Conservation (phyloP, 306 rosid genomes). For the Cucumis cinereus region DNA sequence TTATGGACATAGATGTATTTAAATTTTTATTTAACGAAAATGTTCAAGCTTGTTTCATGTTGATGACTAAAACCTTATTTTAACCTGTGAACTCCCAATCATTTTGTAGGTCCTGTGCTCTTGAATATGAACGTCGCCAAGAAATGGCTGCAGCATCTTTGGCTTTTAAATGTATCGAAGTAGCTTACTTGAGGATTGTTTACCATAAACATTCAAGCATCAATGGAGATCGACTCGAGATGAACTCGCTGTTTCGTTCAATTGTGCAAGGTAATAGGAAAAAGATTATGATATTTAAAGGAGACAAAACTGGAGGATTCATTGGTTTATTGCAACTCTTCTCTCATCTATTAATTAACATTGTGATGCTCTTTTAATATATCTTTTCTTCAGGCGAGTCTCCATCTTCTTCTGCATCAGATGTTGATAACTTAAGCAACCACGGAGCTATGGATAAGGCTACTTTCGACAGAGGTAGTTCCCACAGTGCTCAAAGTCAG, state of each 20-base stretch:
- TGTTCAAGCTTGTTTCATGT: neutral
- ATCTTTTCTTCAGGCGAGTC: conserved; percentile 32
- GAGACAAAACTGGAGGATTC: neutral
- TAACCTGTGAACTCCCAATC: neutral
- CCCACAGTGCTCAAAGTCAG: conserved; percentile 28
- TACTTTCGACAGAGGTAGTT: conserved; percentile 22
- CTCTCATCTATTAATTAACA: neutral
- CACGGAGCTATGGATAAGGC: conserved; percentile 33
- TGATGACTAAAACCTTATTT: neutral
- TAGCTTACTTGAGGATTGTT: conserved; percentile 61
- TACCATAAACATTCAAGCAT: conserved; percentile 38
- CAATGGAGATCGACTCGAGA: conserved; percentile 44
- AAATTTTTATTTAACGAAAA: neutral
- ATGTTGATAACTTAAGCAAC: conserved; percentile 50
- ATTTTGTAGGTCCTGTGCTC: conserved; percentile 60
- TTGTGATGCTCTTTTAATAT: neutral
- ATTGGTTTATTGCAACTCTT: neutral
- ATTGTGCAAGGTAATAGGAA: conserved; percentile 53
- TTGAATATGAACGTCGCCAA: conserved; percentile 40
- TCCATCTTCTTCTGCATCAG: conserved; percentile 62
- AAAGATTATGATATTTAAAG: neutral
- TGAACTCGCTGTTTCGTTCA: conserved; percentile 47
- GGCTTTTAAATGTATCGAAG: conserved; percentile 92
- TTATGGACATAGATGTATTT: neutral
- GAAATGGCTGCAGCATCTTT: conserved; percentile 80